Evolutionary conservation across 495 filamentous ascomycete species (phyloP), one percentile per base, ranked within the genome.

Genomic region (Penicillium taxi): DNA sequence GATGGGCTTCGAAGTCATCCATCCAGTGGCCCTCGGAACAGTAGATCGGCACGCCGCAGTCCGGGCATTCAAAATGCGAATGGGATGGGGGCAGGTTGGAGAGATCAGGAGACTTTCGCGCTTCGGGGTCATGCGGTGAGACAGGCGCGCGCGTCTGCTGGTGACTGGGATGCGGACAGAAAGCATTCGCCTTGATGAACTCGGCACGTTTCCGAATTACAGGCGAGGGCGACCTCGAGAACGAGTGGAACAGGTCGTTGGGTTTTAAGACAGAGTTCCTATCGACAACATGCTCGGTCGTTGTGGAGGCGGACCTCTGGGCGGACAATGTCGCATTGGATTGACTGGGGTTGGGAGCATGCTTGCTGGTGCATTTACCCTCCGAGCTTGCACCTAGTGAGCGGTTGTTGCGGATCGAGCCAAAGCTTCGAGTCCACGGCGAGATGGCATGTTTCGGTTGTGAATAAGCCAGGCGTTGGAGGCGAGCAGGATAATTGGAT

Each of bases 1-100:
- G 59, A 55, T 99, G 91, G 2, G 77, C 69, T 58, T 94, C 90
- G 51, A 91, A 99, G 57, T 96, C 88, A 41, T 90, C 86, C 39
- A 80, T 84, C 82, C 86, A 96, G 56, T 99, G 93, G 26, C 82
- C 81, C 59, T 95, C 81, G 24, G 77, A 88, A 63, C 91, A 99
- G 48, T 88, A 94, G 0, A 93, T 77, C 1, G 91, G 91, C 15
- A 96, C 80, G 13, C 91, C 91, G 49, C 91, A 99, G 63, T 96
- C 91, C 7, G 89, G 87, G 48, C 91, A 99, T 63, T 96, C 93
- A 57, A 90, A 94, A 36, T 80, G 73, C 41, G 94, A 84, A 59
- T 91, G 86, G 6, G 74, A 74, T 3, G 88, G 81, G 2, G 84
- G 70, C 25, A 70, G 50, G 29, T 37, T 63, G n/a, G 67, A 61